Percentiles rank a stretch among this genome's conserved stretches.
Evolutionary conservation across 163 green algal genomes (phyloP).

Genomic region (Scenedesmus sp.): DNA sequence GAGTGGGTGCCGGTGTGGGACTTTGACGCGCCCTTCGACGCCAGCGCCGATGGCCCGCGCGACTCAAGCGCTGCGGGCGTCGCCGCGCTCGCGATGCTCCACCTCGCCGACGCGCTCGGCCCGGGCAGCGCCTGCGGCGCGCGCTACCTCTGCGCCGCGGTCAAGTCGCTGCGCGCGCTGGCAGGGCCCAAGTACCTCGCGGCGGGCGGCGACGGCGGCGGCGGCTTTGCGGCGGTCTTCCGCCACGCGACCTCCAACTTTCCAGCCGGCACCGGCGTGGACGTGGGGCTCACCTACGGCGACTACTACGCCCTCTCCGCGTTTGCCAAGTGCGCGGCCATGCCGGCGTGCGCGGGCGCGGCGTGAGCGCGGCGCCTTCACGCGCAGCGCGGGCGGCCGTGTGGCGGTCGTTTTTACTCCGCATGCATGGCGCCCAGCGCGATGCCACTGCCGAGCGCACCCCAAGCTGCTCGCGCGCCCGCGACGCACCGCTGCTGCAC

Average conservation of each 20-base stretch:
- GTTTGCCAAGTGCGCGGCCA: constrained; percentile 22
- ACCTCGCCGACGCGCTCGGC: constrained; percentile 13
- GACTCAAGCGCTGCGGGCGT: constrained; percentile 34
- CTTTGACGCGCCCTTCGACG: constrained; percentile 18
- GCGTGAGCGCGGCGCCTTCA: too few relatives aligned
- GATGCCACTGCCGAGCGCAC: too few relatives aligned
- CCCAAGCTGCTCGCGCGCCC: too few relatives aligned
- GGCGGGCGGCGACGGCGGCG: not conserved
- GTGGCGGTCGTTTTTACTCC: too few relatives aligned
- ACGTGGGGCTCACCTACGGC: constrained; percentile 28
- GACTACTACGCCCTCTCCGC: constrained; percentile 31
- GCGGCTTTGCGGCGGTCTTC: constrained; percentile 6
- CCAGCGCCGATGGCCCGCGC: not conserved
- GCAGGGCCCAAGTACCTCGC: constrained; percentile 10
- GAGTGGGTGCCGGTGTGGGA: constrained; percentile 34
- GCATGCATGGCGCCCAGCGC: too few relatives aligned
- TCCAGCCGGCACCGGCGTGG: constrained; percentile 2
- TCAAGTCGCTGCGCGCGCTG: constrained; percentile 9
- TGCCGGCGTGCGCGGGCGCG: constrained; percentile 7
- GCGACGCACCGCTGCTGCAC: too few relatives aligned
- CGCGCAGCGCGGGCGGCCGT: too few relatives aligned
- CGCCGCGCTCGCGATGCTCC: constrained; percentile 25
- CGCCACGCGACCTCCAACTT: constrained; percentile 23
- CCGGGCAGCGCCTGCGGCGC: not conserved
- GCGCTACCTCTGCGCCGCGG: constrained; percentile 30